Conservation (phyloP, 768 basidiomycete species). For the Russula brevipes region DNA sequence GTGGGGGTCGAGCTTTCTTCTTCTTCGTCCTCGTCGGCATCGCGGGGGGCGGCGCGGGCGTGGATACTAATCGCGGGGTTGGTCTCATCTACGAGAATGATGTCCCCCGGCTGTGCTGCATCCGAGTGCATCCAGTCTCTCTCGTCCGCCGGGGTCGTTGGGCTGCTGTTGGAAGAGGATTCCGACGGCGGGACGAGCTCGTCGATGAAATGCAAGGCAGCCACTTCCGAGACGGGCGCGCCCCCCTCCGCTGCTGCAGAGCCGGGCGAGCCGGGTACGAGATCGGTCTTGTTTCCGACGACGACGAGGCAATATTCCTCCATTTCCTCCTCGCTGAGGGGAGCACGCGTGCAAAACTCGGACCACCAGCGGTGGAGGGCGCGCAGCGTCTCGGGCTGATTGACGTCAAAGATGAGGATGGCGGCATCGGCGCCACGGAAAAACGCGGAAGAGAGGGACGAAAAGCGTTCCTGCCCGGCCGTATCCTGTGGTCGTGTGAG, state of each 20-base stretch:
- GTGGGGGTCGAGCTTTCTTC: neutral
- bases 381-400: slow-evolving; percentile 52
- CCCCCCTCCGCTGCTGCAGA: slow-evolving; percentile 23
- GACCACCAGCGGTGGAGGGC: slow-evolving; percentile 71
- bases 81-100: slow-evolving; percentile 11
- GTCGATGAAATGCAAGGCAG: slow-evolving; percentile 52
- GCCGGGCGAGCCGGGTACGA: slow-evolving; percentile 29
- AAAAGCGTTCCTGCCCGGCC: slow-evolving; percentile 85
- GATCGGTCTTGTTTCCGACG: slow-evolving; percentile 71
- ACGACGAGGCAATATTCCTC: slow-evolving; percentile 66
- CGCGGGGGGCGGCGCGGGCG: neutral
- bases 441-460: slow-evolving; percentile 73
- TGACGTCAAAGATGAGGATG: slow-evolving; percentile 77
- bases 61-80: neutral
- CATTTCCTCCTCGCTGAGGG: slow-evolving; percentile 57
- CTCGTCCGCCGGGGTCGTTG: slow-evolving; percentile 12
- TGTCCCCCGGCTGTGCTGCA: neutral
- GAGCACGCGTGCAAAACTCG: slow-evolving; percentile 65
- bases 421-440: slow-evolving; percentile 83
- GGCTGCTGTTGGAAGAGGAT: slow-evolving; percentile 15
- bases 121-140: neutral
- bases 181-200: slow-evolving; percentile 40
- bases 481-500: slow-evolving; percentile 52
- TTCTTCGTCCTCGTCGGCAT: slow-evolving; percentile 26
- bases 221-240: slow-evolving; percentile 31